Evolutionary conservation across 2,329 filamentous ascomycete genomes (phyloP), one percentile per base, ranked within the genome.

Genomic region (Pseudomassariella vexata): DNA sequence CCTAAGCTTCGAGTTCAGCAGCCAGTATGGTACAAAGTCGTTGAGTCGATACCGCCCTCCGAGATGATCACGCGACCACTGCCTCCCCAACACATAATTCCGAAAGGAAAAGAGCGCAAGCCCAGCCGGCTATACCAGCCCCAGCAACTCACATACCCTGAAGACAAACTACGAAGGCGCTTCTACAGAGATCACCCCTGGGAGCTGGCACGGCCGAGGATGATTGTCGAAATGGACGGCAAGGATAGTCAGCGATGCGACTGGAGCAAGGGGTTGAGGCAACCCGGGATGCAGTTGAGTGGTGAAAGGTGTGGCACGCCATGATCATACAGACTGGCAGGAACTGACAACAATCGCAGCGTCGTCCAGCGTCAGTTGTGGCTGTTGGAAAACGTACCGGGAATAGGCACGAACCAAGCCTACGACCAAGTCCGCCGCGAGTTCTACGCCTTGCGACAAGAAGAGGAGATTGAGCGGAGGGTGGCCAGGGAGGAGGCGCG

Each of bases 141-240:
- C 2, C 75, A 88, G 43, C 63, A 68, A 36, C 80, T 98, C 42
- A 65, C 64, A 33, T 95, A 92, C 56, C 76, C 83, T 38, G 92
- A 98, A 58, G 92, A 98, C 60, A 61, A 65, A 38, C 68, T 98
- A 50, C 81, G 92, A 42, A 69, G 63, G 45, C 76, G 80, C 18
- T 98, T 96, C 65, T 98, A 85, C 66, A 78, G 73, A 51, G 90
- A 98, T 58, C 92, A 98, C 56, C 92, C 92, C 5, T 98, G 92
- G 92, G 92, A 98, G 62, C 66, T 98, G 52, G 92, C 92, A 12
- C 74, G 90, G 41, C 92, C 92, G 34, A 74, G 86, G 46, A 70
- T 95, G 37, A 68, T 98, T 28, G 64, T 96, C 8, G 92, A 98
- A 62, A 68, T 79, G 46, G 83, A 90, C 50, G 92, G 92, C 32